These are phyloP conservation scores for Phytopythium helicoides DNA, from an alignment of 352 stramenopile species.

Conservation along the genomic window DNA sequence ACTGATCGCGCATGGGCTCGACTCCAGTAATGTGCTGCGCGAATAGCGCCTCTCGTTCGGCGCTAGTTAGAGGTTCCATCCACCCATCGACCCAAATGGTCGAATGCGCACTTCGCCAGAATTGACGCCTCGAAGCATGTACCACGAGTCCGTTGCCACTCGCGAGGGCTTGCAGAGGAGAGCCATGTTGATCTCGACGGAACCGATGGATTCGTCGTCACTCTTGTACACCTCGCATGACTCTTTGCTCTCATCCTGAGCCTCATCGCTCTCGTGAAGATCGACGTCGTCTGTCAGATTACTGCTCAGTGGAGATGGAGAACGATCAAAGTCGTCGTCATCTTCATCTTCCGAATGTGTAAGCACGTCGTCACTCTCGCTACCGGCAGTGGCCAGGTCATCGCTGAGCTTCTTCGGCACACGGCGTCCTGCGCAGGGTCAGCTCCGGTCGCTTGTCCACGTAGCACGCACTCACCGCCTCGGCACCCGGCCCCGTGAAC, in stretches of 20 bases:
- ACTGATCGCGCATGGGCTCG: slow-evolving; percentile 46
- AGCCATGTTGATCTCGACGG: slow-evolving; percentile 47
- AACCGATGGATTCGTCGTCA: slow-evolving; percentile 49
- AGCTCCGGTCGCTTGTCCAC: slow-evolving; percentile 2
- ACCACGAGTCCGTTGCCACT: slow-evolving; percentile 57
- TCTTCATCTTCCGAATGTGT: slow-evolving; percentile 48
- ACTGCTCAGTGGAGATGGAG: not conserved
- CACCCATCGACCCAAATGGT: slow-evolving; percentile 40
- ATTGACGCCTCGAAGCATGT: slow-evolving; percentile 33
- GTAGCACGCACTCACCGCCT: not conserved
- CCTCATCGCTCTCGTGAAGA: slow-evolving; percentile 15
- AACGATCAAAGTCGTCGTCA: slow-evolving; percentile 10
- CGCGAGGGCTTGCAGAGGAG: slow-evolving; percentile 29
- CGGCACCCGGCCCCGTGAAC: slow-evolving; percentile 1
- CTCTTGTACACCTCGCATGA: slow-evolving; percentile 1
- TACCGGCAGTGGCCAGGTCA: slow-evolving; percentile 17
- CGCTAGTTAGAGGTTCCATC: slow-evolving; percentile 10
- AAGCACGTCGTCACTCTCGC: slow-evolving; percentile 50
- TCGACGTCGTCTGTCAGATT: slow-evolving; percentile 9
- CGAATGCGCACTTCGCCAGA: slow-evolving; percentile 69
- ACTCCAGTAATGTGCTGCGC: slow-evolving; percentile 27
- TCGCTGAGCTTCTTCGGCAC: slow-evolving; percentile 4
- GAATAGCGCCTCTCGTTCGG: slow-evolving; percentile 38
- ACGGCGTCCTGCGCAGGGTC: not conserved
- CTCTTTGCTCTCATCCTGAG: slow-evolving; percentile 11